These are phyloP conservation scores for Saccharomyces jurei DNA, from an alignment of 805 yeast genomes.

Conservation along the genomic window DNA sequence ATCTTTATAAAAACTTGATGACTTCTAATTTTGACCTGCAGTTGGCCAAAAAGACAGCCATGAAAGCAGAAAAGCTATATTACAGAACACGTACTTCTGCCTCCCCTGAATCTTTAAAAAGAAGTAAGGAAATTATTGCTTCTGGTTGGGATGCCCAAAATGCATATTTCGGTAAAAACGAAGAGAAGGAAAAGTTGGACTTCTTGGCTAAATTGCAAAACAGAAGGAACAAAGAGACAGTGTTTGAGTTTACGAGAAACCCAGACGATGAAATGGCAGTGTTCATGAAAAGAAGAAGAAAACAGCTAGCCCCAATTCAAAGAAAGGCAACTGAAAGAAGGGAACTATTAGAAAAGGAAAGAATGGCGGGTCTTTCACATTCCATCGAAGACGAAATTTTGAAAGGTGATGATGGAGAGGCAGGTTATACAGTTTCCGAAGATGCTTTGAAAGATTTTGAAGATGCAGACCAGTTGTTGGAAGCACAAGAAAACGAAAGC, in stretches of 20 bases:
- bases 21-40: conserved; percentile 59
- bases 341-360: conserved; percentile 61
- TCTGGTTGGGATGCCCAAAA: conserved; percentile 89
- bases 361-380: conserved; percentile 67
- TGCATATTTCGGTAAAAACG: conserved; percentile 65
- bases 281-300: conserved; percentile 79
- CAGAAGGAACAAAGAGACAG: conserved; percentile 76
- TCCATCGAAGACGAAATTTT: conserved; percentile 66
- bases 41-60: conserved; percentile 60
- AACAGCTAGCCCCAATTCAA: conserved; percentile 83
- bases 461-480: conserved; percentile 32
- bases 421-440: conserved; percentile 40
- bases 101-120: conserved; percentile 72
- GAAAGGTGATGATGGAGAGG: conserved; percentile 41
- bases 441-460: conserved; percentile 35
- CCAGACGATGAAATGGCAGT: conserved; percentile 63
- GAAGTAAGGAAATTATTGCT: conserved; percentile 68
- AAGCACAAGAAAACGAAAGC: conserved; percentile 14
- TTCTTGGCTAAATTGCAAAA: conserved; percentile 66
- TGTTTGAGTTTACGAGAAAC: conserved; percentile 74
- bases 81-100: conserved; percentile 81
- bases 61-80: conserved; percentile 82
- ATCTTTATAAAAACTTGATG: conserved; percentile 56
- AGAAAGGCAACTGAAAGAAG: conserved; percentile 63
- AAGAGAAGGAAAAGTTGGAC: conserved; percentile 62